Base-by-base conservation (phyloP, 768 basidiomycete genomes). In the Mycena alexandri region DNA sequence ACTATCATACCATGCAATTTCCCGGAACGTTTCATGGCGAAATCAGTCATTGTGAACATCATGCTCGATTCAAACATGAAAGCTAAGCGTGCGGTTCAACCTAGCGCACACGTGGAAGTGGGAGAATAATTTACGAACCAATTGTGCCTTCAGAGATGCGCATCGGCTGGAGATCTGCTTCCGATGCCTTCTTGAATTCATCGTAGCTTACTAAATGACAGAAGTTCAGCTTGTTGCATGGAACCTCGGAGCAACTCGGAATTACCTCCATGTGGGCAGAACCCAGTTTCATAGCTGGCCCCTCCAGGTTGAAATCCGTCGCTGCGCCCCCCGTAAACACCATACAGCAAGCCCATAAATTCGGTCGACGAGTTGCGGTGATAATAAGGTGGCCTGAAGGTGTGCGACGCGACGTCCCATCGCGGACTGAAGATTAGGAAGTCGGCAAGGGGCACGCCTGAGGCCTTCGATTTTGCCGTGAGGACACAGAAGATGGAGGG, bases 401-500 rank as follows among this genome's bases (percentile, higher is more conserved):
- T 89, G 56, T 81, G 74, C 33, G 72, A 76, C 1, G 89, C 85
- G 62, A 90, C 87, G 71, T 90, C 89, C 89, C 89, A 91, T 60
- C 89, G 80, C 5, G 84, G 84, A 59, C 86, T 84, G 77, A 90
- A 90, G 70, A 90, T 86, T 58, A 90, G 77, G 78, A 91, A 87
- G 74, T 90, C 89, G 3, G 85, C 84, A 14, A 91, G 82, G 12
- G 89, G 86, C 2, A 87, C 84, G 17, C 84, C 84, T 14, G 84
- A 80, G 17, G 83, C 84, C 75, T 89, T 89, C 25, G 89, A 90
- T 68, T 85, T 86, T 36, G 86, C 89, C 1, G 89, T 91, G 65
- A 91, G 84, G 53, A 90, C 87, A 66, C 88, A 89, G 79, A 90
- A 90, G 69, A 89, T 86, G 12, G 87, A 89, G 1, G 89, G 90